phyloP scores from a whole-genome alignment of 768 basidiomycete genomes.

The Tephrocybe sp. region DNA sequence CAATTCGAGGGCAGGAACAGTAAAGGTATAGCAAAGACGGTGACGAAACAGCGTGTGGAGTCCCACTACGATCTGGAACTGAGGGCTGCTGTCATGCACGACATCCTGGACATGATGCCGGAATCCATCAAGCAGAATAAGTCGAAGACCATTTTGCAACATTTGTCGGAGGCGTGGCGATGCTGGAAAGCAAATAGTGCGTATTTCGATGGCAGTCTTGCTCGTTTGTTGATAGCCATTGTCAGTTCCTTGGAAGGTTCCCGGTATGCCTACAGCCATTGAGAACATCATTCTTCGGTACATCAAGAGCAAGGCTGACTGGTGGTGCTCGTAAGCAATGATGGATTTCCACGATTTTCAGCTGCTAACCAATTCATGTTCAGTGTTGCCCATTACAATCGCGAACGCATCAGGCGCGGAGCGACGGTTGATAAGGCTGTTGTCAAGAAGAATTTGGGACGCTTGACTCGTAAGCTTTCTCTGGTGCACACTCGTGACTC shows the following conservation, averaged over 20 bases:
- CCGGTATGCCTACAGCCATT: constrained; percentile 98
- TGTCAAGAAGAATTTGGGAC: constrained; percentile 98
- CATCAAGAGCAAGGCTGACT: constrained; percentile 99
- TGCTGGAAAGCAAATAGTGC: constrained; percentile 93
- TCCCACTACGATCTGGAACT: constrained; percentile 98
- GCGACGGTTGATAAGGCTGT: constrained; percentile 99
- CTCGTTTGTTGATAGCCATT: not conserved
- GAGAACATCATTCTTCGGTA: constrained; percentile 99
- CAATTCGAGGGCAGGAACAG: constrained; percentile 98
- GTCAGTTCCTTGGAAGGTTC: constrained; percentile 96
- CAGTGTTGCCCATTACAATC: constrained; percentile 96
- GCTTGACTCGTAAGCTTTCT: constrained; percentile 77
- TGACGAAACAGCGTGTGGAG: constrained; percentile 98
- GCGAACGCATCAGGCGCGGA: constrained; percentile 94
- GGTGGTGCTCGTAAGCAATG: constrained; percentile 96
- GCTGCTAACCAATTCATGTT: constrained; percentile 1
- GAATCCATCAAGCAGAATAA: constrained; percentile 99
- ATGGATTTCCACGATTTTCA: constrained; percentile 7
- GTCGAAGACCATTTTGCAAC: constrained; percentile 98
- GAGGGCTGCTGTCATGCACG: constrained; percentile 99
- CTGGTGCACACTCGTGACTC: not conserved
- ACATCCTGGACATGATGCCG: constrained; percentile 99
- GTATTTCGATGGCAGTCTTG: constrained; percentile 21
- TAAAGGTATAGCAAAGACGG: constrained; percentile 95
- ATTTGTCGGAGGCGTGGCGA: constrained; percentile 97